Evolutionary conservation across 2,329 filamentous ascomycete species (phyloP).

Genomic region (Epichloe gansuensis): DNA sequence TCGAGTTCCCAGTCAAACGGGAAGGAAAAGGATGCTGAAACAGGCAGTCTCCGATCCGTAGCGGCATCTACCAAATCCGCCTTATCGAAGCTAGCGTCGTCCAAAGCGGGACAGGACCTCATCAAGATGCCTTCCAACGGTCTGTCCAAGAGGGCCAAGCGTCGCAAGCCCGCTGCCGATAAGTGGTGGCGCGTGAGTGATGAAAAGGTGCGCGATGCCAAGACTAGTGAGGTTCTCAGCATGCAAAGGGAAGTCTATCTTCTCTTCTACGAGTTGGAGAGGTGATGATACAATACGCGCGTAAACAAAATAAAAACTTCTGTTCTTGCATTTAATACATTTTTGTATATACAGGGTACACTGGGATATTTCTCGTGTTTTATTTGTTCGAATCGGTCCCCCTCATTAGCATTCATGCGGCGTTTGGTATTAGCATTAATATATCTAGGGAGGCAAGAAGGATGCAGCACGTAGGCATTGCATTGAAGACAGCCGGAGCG

Average conservation of each 20-base stretch:
- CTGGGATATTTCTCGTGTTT: not conserved
- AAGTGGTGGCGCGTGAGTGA: constrained; percentile 97
- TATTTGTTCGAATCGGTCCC: not conserved
- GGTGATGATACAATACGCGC: constrained; percentile 15
- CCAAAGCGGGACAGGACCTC: constrained; percentile 18
- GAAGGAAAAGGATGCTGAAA: constrained; percentile 33
- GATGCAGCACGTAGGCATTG: not conserved
- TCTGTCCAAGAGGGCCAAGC: constrained; percentile 31
- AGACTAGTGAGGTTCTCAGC: constrained; percentile 76
- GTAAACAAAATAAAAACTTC: too few species aligned
- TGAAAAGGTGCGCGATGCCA: constrained; percentile 90
- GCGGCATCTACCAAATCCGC: constrained; percentile 44
- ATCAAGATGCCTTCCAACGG: constrained; percentile 10
- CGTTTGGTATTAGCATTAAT: not conserved
- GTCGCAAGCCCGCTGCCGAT: constrained; percentile 48
- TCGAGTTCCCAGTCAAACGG: constrained; percentile 16
- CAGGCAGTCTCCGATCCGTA: constrained; percentile 42
- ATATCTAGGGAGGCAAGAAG: not conserved
- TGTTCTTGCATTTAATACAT: not conserved
- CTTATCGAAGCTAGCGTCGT: constrained; percentile 34
- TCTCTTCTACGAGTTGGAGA: constrained; percentile 85
- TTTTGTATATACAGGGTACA: not conserved
- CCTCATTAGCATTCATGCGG: not conserved
- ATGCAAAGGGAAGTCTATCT: constrained; percentile 97
- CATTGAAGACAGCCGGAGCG: not conserved